Base-by-base conservation (phyloP, 1,284 basidiomycete genomes). In the Omphalotus olearius region DNA sequence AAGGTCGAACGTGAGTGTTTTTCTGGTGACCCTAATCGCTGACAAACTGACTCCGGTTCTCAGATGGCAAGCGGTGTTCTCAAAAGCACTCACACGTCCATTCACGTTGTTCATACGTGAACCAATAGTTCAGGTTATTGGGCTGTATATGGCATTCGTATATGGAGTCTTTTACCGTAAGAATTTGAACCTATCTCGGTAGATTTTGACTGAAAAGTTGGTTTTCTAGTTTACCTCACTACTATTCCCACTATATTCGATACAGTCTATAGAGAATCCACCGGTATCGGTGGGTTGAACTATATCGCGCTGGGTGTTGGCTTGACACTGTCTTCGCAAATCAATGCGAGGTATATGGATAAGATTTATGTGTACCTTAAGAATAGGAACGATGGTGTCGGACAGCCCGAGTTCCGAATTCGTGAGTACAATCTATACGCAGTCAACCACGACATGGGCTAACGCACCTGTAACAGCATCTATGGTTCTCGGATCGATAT, bases 401-500 rank as follows among this genome's bases (percentile, higher is more conserved):
- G 56, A 3, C 25, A 52, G 28, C 56, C 56, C 11, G 56, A 57
- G 20, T 55, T 55, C 30, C 43, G 54, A 28, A 43, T 59, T 20
- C 60, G 58, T 60, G 30, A 11, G 67, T 65, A 40, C 13, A 3
- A 14, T 17, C 9, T 20, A 26, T 14, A 20, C 41, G 9, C 16
- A 11, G n/a, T n/a, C n/a, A n/a, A n/a, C n/a, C n/a, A n/a, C n/a
- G n/a, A n/a, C 18, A 13, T 37, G 16, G 25, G 14, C 18, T 16
- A 42, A 26, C 7, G 26, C 30, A 7, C 30, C 9, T 33, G 30
- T 3, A 10, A 10, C 9, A 83, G 84, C 82, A 0, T 68, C 79
- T 1, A 80, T 90, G 75, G 59, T 88, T 18, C 72, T 80, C 0
- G 82, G 82, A 0, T 73, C 76, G 1, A 44, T 80, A 1, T 18